Conservation (phyloP, 1,139 yeast genomes). For the Candida glucosophila region DNA sequence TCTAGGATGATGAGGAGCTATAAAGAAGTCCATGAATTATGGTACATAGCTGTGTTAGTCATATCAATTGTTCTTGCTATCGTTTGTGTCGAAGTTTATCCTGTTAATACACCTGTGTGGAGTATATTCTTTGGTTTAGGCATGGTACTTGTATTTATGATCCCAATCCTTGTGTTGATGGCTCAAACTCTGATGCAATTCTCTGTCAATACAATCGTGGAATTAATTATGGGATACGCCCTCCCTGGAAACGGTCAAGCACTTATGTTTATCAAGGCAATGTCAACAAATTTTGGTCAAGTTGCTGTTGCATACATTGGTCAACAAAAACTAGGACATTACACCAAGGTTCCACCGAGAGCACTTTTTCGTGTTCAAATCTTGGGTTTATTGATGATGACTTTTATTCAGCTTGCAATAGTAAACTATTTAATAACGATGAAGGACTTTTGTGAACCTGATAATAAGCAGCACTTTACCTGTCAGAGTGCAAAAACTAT, state of each 20-base stretch:
- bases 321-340: slow-evolving; percentile 55
- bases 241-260: slow-evolving; percentile 59
- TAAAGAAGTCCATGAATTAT: slow-evolving; percentile 56
- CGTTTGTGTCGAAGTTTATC: slow-evolving; percentile 33
- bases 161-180: slow-evolving; percentile 41
- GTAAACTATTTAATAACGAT: slow-evolving; percentile 40
- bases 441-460: slow-evolving; percentile 30
- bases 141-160: slow-evolving; percentile 42
- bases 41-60: slow-evolving; percentile 38
- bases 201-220: slow-evolving; percentile 52
- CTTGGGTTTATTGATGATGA: slow-evolving; percentile 28
- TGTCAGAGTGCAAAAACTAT: slow-evolving; percentile 41
- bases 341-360: slow-evolving; percentile 49
- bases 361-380: slow-evolving; percentile 52
- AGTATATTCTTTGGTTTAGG: slow-evolving; percentile 47
- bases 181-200: slow-evolving; percentile 46
- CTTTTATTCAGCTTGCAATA: slow-evolving; percentile 43
- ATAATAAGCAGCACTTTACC: slow-evolving; percentile 31
- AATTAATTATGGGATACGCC: slow-evolving; percentile 54
- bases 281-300: slow-evolving; percentile 50
- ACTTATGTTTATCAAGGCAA: slow-evolving; percentile 48
- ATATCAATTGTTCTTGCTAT: slow-evolving; percentile 40
- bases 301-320: slow-evolving; percentile 53
- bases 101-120: slow-evolving; percentile 45
- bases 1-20: slow-evolving; percentile 44